phyloP scores from a whole-genome alignment of 495 filamentous ascomycete genomes.

The Penicillium simplicissimum region DNA sequence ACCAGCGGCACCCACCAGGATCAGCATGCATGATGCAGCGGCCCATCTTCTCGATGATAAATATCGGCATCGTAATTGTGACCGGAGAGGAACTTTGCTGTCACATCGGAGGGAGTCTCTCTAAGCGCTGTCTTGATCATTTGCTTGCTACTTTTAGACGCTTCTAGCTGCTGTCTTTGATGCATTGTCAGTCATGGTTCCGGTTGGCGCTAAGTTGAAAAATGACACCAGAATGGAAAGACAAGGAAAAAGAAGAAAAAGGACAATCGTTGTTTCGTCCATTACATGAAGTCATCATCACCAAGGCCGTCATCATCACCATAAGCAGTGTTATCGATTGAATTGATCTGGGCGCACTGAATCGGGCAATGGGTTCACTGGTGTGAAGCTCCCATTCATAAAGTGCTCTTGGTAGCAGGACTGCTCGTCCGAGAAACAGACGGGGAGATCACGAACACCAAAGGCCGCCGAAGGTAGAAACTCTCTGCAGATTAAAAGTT shows the following conservation, averaged over 20 bases:
- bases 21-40: too few relatives aligned
- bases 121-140: slow-evolving; percentile 12
- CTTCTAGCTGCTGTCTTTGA: neutral
- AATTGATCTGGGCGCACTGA: neutral
- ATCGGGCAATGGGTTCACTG: neutral
- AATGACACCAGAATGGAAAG: neutral
- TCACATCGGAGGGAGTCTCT: slow-evolving; percentile 33
- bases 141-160: neutral
- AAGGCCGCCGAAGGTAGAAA: slow-evolving; percentile 36
- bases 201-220: too few relatives aligned
- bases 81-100: slow-evolving; percentile 71
- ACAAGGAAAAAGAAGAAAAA: slow-evolving; percentile 14
- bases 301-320: slow-evolving; percentile 79
- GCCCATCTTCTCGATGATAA: too few relatives aligned
- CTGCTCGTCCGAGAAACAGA: slow-evolving; percentile 19
- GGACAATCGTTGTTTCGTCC: slow-evolving; percentile 13
- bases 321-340: slow-evolving; percentile 73
- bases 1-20: too few relatives aligned
- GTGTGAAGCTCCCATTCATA: slow-evolving; percentile 12
- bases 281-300: slow-evolving; percentile 72
- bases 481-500: slow-evolving; percentile 24
- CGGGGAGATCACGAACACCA: slow-evolving; percentile 31
- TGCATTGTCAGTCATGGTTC: too few relatives aligned
- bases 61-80: slow-evolving; percentile 86
- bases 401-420: slow-evolving; percentile 32